Base-by-base conservation (phyloP, 2,329 filamentous ascomycete species). In the Gyromitra esculenta region DNA sequence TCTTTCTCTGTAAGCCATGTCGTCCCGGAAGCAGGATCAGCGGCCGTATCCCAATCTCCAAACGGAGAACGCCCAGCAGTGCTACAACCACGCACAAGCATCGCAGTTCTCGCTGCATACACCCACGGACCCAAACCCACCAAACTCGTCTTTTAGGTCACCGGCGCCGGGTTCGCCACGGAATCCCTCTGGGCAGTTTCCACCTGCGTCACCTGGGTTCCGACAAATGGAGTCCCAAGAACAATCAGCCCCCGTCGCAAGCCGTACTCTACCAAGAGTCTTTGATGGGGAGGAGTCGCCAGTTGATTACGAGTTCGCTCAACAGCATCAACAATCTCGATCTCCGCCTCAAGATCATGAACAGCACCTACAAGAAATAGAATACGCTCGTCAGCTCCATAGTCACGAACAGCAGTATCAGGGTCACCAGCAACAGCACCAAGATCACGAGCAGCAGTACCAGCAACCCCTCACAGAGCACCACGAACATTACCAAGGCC, bases 91-190 rank as follows among this genome's bases (percentile, higher is more conserved):
- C 39, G 75, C 77, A 48, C 75, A 77, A 50, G 75, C 62, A 15
- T 76, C 77, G 48, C 73, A 77, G 18, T 78, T 62, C 67, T 76
- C 76, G 35, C 72, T 79, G 1, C 78, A 79, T 57, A 79, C 78
- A 45, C 78, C 78, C 62, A 73, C 76, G 8, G 76, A 79, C 64
- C 56, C 69, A 59, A 73, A 75, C 52, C 72, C 72, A 41, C 72
- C 72, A 4, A 75, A 75, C 41, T 75, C 72, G 15, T 75, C 72
- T 2, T 75, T 75, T 71, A 18, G 72, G 45, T 75, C 72, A 39
- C 57, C 66, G 39, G 31, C 43, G 39, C 69, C 68, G 21, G 41
- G 60, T 11, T 66, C 69, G 50, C 69, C 69, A 66, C 60, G 60
- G 60, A 39, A 59, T 62, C 57, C 48, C 9, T 41, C 60, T 11